Conservation (phyloP, 2,329 filamentous ascomycete species). For the Scorias spongiosa region DNA sequence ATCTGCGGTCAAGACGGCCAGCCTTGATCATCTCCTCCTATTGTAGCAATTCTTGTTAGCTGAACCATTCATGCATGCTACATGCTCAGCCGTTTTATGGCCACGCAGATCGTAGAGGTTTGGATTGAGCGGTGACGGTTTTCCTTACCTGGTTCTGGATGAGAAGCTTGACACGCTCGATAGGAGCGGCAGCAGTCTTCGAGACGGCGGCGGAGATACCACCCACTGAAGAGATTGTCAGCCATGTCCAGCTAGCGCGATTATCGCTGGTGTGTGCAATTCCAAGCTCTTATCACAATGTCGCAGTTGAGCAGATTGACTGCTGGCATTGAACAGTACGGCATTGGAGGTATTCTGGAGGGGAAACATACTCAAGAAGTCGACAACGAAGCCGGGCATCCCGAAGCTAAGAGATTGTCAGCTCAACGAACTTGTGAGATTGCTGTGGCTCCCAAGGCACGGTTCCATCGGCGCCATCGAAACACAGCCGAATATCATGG, state of each 20-base stretch:
- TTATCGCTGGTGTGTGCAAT: neutral
- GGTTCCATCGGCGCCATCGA: constrained; percentile 2
- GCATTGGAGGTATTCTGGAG: neutral
- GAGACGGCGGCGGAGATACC: constrained; percentile 99
- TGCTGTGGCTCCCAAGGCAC: neutral
- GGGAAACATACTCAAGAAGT: constrained; percentile 86
- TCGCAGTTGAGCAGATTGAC: neutral
- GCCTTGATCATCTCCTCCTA: constrained; percentile 99
- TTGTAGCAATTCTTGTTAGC: constrained; percentile 4
- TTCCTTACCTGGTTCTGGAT: constrained; percentile 96
- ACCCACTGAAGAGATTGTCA: constrained; percentile 44
- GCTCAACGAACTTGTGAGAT: constrained; percentile 1
- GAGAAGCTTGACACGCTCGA: constrained; percentile 99
- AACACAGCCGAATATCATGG: neutral
- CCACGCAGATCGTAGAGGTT: too few species aligned
- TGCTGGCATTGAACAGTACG: neutral
- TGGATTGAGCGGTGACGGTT: too few species aligned
- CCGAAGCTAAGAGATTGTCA: constrained; percentile 11
- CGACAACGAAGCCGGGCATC: constrained; percentile 66
- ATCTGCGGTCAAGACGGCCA: constrained; percentile 96
- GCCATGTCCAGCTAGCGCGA: neutral
- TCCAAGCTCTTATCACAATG: constrained; percentile 17
- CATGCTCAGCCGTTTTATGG: too few species aligned
- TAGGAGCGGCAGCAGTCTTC: constrained; percentile 98
- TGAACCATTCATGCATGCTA: neutral